Evolutionary conservation across 1,139 yeast species (phyloP), one percentile per base, ranked within the genome.

Genomic region (Suhomyces wounanorum): DNA sequence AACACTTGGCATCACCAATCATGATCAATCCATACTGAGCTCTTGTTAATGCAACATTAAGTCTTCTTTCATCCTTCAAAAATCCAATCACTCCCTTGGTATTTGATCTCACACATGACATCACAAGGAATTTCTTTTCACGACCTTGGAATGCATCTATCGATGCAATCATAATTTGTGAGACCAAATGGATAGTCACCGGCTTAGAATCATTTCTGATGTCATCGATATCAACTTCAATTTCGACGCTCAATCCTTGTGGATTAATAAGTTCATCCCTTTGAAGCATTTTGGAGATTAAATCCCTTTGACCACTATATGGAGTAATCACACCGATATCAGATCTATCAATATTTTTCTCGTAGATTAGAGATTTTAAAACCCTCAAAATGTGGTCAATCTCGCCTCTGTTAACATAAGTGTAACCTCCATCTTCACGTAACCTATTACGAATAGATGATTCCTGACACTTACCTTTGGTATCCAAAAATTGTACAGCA

Each of bases 281-380:
- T 35, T 78, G 79, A 44, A 85, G 69, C 1, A 64, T 59, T 2
- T 75, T 66, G 0, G 90, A 83, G 14, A 86, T 70, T 52, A 81
- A 65, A 61, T 85, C 89, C 59, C 91, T 73, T 62, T 86, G 91
- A 0, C 89, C 89, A 49, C 89, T 78, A 62, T 86, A 86, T 11
- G 90, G 89, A 1, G 91, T 85, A 51, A 86, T 82, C 18, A 86
- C 72, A 55, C 89, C 89, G 51, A 85, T 85, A 36, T 82, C 77
- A 1, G 71, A 66, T 31, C 77, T 72, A 2, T 69, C 58, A 21
- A 85, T 75, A 8, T 77, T 75, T 59, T 84, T 83, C 43, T 82
- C 85, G 52, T 77, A 70, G 23, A 84, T 74, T 53, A 85, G 70
- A 21, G 69, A 71, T 49, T 73, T 78, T 44, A 85, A 62, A 0